phyloP scores from a whole-genome alignment of 73 alveolate genomes.

The Paramecium sexaurelia region DNA sequence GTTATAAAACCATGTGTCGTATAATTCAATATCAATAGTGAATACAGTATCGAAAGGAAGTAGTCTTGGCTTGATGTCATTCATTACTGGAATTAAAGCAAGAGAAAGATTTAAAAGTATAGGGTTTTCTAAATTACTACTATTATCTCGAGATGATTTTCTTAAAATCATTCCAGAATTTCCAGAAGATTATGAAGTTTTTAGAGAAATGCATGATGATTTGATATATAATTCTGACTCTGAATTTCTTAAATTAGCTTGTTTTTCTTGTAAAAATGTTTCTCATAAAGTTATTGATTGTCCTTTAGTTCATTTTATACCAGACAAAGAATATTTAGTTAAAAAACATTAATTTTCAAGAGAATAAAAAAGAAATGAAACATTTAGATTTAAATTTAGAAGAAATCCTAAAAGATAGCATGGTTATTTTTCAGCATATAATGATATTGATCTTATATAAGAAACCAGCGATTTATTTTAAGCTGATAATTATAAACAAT shows the following conservation, averaged over 20 bases:
- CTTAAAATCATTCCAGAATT: constrained; percentile 43
- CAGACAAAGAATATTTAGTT: constrained; percentile 26
- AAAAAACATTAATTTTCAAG: constrained; percentile 35
- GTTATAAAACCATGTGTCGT: not conserved
- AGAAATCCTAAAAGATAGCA: not conserved
- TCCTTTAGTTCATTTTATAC: constrained; percentile 42
- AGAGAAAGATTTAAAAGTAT: constrained; percentile 42
- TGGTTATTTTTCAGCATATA: not conserved
- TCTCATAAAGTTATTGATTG: constrained; percentile 50
- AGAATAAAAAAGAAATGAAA: constrained; percentile 1
- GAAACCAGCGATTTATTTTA: not conserved
- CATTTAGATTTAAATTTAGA: not conserved
- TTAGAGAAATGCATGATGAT: constrained; percentile 61
- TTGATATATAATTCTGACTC: constrained; percentile 39
- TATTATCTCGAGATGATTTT: constrained; percentile 46
- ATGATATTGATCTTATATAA: not conserved
- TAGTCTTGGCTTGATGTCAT: constrained; percentile 16
- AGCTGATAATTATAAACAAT: constrained; percentile 14
- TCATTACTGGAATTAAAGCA: constrained; percentile 25
- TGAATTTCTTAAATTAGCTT: constrained; percentile 1
- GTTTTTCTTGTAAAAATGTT: constrained; percentile 37
- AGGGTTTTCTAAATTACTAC: constrained; percentile 45
- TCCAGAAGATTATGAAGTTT: constrained; percentile 66
- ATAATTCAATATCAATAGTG: constrained; percentile 33
- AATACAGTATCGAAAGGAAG: not conserved